Evolutionary conservation across 106 monocot species (phyloP), one percentile per base, ranked within the genome.

Genomic region (Acorus calamus): DNA sequence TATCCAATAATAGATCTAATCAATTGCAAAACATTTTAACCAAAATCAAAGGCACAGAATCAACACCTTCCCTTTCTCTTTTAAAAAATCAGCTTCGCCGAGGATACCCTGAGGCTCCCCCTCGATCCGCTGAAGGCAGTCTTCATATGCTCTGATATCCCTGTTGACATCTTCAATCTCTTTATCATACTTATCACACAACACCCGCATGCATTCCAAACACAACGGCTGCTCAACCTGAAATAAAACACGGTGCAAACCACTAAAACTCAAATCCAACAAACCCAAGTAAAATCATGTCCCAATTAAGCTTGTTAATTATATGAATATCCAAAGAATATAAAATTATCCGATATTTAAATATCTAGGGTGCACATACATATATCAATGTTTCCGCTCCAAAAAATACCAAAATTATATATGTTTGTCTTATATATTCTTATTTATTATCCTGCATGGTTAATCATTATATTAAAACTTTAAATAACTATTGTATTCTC

Each of bases 161-260:
- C 77, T 75, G 63, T 85, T 98, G 41, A 92, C 83, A 76, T 98
- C 98, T 63, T 92, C 92, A 60, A 98, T 75, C 74, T 92, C 98
- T 62, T 88, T 88, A 53, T 98, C 88, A 69, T 86, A 81, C 69
- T 88, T 92, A 68, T 92, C 85, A 50, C 92, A 98, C 59, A 92
- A 73, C 12, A 98, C 57, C 42, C 88, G 64, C 91, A 98, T 88
- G 77, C 98, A 98, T 46, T 98, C 98, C 71, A 98, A 75, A 68
- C 92, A 98, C 44, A 87, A 70, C 55, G 98, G 98, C 68, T 98
- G 98, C 61, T 98, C 91, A 69, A 98, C 83, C 98, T 98, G 69
- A 44, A 56, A 14, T 75, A 61, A 47, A 55, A 58, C 8, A 8
- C 8, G 10, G n/a, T 28, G 28, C 28, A 28, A 28, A 28, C 28